These are phyloP conservation scores for Trametes cingulata DNA, from an alignment of 768 basidiomycete genomes.

Conservation along the genomic window DNA sequence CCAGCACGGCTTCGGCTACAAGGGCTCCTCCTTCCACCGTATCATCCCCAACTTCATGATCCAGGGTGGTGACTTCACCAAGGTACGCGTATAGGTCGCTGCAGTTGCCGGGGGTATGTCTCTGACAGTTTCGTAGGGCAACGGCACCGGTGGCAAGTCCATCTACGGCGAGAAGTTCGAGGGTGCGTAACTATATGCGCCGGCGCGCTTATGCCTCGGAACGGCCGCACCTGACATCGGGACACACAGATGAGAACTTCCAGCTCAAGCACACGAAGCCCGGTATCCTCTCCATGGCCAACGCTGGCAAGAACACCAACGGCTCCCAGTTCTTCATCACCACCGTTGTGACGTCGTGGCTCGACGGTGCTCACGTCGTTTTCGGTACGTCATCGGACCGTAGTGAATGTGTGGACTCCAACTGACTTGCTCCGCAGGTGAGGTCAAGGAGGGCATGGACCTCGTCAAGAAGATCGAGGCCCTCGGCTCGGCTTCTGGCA, in stretches of 20 bases:
- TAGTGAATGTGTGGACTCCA: not conserved
- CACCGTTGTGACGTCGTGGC: conserved; percentile 74
- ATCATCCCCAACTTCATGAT: conserved; percentile 82
- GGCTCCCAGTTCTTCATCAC: conserved; percentile 94
- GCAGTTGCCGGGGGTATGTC: not conserved
- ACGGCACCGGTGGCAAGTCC: conserved; percentile 60
- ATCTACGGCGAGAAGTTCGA: conserved; percentile 52
- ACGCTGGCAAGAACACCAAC: conserved; percentile 79
- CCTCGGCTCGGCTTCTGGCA: conserved; percentile 31
- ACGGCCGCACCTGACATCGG: not conserved
- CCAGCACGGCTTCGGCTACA: conserved; percentile 72
- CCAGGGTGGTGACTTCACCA: conserved; percentile 86
- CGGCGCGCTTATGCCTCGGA: conserved; percentile 31
- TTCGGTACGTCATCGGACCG: conserved; percentile 56
- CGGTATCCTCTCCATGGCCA: conserved; percentile 83
- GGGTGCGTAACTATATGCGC: conserved; percentile 35
- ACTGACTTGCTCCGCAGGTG: conserved; percentile 35
- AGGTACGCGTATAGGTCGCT: conserved; percentile 13
- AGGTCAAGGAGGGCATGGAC: conserved; percentile 62
- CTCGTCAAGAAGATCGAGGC: conserved; percentile 62
- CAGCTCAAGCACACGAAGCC: conserved; percentile 60
- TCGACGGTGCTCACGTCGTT: conserved; percentile 84
- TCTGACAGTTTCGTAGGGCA: conserved; percentile 17
- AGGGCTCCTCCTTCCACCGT: conserved; percentile 74
- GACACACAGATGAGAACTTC: conserved; percentile 64